phyloP scores from a whole-genome alignment of 441 rosid species.

The Eutrema salsugineum region DNA sequence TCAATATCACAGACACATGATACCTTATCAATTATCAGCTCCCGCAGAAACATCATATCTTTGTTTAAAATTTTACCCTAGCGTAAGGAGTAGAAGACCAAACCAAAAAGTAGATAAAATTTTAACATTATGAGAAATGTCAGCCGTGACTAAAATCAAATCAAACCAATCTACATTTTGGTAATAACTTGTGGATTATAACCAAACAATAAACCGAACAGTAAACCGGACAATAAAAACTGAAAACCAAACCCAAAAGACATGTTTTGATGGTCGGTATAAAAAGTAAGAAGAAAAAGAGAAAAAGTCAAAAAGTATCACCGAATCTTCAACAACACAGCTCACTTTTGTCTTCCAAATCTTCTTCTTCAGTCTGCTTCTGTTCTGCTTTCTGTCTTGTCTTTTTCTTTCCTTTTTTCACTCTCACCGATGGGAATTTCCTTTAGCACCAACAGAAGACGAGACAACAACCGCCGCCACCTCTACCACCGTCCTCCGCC shows the following conservation, averaged over 20 bases:
- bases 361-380: slow-evolving; percentile 16
- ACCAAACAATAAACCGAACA: not conserved
- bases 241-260: not conserved
- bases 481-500: slow-evolving; percentile 32
- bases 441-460: slow-evolving; percentile 52
- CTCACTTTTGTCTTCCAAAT: not conserved
- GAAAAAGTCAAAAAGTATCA: slow-evolving; percentile 19
- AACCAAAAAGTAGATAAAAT: not conserved
- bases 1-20: too few relatives aligned
- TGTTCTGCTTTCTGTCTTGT: slow-evolving; percentile 9
- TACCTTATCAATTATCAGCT: too few relatives aligned
- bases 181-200: not conserved
- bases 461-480: slow-evolving; percentile 38
- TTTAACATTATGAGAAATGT: not conserved
- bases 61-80: not conserved
- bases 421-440: slow-evolving; percentile 61
- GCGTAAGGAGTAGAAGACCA: too few relatives aligned
- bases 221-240: slow-evolving; percentile 5
- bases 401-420: slow-evolving; percentile 3
- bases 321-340: slow-evolving; percentile 20
- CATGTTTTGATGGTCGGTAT: not conserved
- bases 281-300: not conserved
- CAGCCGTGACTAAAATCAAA: not conserved
- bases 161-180: not conserved
- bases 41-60: not conserved